Conservation (phyloP, 1,139 yeast genomes). For the Sugiyamaella castrensis region DNA sequence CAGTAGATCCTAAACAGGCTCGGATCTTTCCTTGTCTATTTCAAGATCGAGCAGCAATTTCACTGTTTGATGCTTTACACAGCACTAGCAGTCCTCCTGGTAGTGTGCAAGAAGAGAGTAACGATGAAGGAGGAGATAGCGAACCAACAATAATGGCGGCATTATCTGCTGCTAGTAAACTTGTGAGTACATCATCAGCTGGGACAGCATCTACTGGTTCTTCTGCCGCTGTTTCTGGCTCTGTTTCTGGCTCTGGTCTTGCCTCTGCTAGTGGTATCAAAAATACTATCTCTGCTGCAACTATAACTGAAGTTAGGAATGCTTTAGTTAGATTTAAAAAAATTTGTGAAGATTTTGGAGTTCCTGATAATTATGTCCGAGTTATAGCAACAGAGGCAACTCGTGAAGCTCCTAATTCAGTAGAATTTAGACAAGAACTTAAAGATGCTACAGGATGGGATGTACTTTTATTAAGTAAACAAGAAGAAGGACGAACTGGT, state of each 20-base stretch:
- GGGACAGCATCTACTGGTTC: background rate
- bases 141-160: background rate
- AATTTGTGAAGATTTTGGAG: conserved; percentile 67
- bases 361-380: conserved; percentile 52
- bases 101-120: conserved; percentile 2
- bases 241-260: no score
- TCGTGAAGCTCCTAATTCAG: conserved; percentile 58
- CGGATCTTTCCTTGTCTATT: conserved; percentile 68
- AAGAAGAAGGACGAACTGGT: conserved; percentile 61
- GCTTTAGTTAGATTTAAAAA: conserved; percentile 61
- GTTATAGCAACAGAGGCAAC: conserved; percentile 69
- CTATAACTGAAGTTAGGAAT: conserved; percentile 52
- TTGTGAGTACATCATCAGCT: conserved; percentile 1
- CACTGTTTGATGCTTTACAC: conserved; percentile 52
- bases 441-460: conserved; percentile 58
- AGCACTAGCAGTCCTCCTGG: conserved; percentile 9
- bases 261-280: conserved; percentile 25
- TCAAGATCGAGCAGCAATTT: conserved; percentile 64
- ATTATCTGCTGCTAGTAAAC: background rate
- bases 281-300: conserved; percentile 53
- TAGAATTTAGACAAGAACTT: conserved; percentile 52
- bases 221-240: background rate
- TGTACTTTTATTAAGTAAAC: conserved; percentile 53
- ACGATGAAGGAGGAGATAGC: conserved; percentile 3
- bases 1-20: conserved; percentile 61